Conservation (phyloP, 2,329 filamentous ascomycete genomes). For the Graphilbum sp. region DNA sequence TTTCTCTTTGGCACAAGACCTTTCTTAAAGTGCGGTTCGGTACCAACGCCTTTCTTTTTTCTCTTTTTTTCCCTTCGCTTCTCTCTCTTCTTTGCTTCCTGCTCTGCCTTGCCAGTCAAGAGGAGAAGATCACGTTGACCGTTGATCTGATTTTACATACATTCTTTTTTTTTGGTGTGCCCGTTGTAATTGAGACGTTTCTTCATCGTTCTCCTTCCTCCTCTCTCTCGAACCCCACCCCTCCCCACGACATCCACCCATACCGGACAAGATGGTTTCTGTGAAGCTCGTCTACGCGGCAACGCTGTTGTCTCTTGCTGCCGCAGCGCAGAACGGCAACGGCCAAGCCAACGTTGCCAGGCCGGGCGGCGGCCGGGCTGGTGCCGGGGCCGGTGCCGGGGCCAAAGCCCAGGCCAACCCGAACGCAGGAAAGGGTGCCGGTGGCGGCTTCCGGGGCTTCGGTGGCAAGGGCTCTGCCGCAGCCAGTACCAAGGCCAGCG, state of each 20-base stretch:
- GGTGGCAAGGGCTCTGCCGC: too few relatives aligned
- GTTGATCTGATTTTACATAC: conserved; percentile 13
- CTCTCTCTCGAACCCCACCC: conserved; percentile 3
- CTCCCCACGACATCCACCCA: not conserved
- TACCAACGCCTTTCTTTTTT: conserved; percentile 4
- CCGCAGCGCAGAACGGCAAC: conserved; percentile 11
- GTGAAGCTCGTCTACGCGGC: conserved; percentile 13
- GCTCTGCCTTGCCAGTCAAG: conserved; percentile 14
- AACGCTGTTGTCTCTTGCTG: conserved; percentile 13
- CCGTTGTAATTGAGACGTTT: conserved; percentile 6
- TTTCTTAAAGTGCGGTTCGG: conserved; percentile 4
- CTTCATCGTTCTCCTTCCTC: conserved; percentile 1
- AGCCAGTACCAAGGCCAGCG: too few relatives aligned
- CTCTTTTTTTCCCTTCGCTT: conserved; percentile 4
- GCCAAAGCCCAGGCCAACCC: conserved; percentile 2
- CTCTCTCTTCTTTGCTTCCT: conserved; percentile 7
- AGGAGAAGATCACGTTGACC: conserved; percentile 18
- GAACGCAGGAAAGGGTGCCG: not conserved
- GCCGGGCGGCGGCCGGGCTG: not conserved
- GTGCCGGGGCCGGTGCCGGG: not conserved
- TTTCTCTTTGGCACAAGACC: conserved; percentile 7
- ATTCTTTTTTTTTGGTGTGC: conserved; percentile 7
- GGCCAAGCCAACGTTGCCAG: not conserved
- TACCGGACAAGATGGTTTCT: conserved; percentile 13
- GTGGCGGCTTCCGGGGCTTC: too few relatives aligned